Evolutionary conservation across 148 eudicot genomes (phyloP), one percentile per base, ranked within the genome.

Genomic region (Chenopodium formosanum): DNA sequence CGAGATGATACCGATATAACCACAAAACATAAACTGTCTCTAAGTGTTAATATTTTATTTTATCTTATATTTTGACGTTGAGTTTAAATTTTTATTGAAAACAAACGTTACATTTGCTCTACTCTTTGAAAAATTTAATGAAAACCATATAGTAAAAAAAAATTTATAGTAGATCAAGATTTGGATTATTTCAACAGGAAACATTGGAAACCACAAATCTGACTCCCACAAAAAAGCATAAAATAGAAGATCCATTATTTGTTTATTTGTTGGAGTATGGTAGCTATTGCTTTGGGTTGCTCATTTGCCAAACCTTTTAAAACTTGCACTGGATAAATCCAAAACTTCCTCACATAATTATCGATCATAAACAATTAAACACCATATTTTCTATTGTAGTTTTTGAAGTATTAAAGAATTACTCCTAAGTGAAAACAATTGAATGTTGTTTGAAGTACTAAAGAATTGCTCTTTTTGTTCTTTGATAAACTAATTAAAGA

Each of bases 201-300:
- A 65, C 74, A 50, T 79, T 23, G 81, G 23, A 68, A 52, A 27
- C 46, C 52, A 71, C 82, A 23, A 69, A 71, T 23, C 74, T 68
- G 47, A 48, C 70, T 79, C 65, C 64, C 74, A 68, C 74, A 68
- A 69, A 47, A 48, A 40, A 69, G 1, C 19, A 79, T 50, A 29
- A 29, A 12, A 68, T 47, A 70, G 73, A 69, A 50, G 74, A 50
- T 68, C 27, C 44, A 9, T 62, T 44, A 53, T 62, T 77, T 40
- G 27, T 72, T 72, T 62, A 34, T 50, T 68, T 20, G 6, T 56
- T 69, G 60, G 74, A 79, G 32, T 34, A 34, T 16, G 7, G 9
- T 62, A 78, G 68, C 74, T 50, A 32, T 13, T 46, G 65, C 48
- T 56, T 70, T 52, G 74, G 75, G 46, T 5, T 72, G 27, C 50